Evolutionary conservation across 768 basidiomycete species (phyloP).

Genomic region (Leccinum ochraceum): DNA sequence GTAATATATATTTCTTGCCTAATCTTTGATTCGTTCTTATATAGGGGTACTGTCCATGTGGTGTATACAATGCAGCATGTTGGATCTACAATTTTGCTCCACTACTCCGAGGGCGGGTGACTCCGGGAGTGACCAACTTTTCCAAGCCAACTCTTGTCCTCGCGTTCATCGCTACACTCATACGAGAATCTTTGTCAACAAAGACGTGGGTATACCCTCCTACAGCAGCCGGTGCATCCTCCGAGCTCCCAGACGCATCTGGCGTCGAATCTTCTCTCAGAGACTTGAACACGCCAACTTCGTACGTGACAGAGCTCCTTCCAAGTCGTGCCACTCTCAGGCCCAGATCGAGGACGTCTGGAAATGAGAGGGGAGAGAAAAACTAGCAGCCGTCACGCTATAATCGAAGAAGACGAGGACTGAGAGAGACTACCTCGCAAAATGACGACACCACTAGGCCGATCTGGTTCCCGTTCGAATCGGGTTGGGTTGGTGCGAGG

Average conservation of each 20-base stretch:
- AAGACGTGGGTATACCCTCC: conserved; percentile 84
- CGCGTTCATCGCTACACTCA: conserved; percentile 49
- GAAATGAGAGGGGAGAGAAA: conserved; percentile 73
- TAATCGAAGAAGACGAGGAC: not conserved
- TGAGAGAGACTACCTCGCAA: conserved; percentile 50
- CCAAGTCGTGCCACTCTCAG: conserved; percentile 69
- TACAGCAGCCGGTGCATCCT: conserved; percentile 39
- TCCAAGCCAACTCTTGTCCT: conserved; percentile 47
- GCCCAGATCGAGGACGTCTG: conserved; percentile 67
- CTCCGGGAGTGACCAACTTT: conserved; percentile 4
- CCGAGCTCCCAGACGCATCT: conserved; percentile 3
- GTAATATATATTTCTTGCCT: not conserved
- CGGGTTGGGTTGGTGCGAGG: conserved; percentile 49
- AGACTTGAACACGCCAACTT: conserved; percentile 70
- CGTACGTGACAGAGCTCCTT: conserved; percentile 75
- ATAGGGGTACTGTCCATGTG: not conserved
- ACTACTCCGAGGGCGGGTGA: not conserved
- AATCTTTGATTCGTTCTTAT: not conserved
- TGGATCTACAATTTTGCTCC: conserved; percentile 23
- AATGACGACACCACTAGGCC: conserved; percentile 79
- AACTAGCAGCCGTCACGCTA: conserved; percentile 43
- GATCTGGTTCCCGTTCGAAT: conserved; percentile 41
- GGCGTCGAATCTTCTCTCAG: conserved; percentile 1
- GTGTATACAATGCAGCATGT: not conserved
- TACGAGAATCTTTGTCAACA: conserved; percentile 60